Base-by-base conservation (phyloP, 352 stramenopile genomes). In the Thalassiosira exigua region DNA sequence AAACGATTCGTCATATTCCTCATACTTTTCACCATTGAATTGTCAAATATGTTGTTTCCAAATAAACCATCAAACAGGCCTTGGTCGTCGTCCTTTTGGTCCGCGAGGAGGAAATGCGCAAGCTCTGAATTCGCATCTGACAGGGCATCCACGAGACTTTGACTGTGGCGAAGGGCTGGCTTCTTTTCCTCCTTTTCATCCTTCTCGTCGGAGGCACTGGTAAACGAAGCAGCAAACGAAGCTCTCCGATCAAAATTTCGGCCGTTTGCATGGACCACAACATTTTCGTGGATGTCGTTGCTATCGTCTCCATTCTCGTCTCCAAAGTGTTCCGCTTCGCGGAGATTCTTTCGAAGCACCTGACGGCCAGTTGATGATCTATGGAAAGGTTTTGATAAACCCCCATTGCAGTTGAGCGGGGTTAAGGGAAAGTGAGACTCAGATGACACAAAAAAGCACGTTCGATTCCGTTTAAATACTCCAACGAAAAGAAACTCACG, bases 61-160 rank as follows among this genome's bases (percentile, higher is more conserved):
- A 53, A 53, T 21, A 53, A 22, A 53, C 44, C 44, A 53, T 53
- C 11, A 19, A 56, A 56, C n/a, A 56, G 9, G 5, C 46, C 46
- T 12, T 39, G 7, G 11, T 59, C 51, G 11, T 59, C 51, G 11
- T 59, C 51, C 22, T 59, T 4, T 14, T 48, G 12, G 30, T 65
- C 29, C 4, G 36, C 19, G 56, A 69, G 29, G 19, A 69, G 59
- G 21, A 69, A 69, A 3, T 24, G 12, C 42, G 59, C 59, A 4
- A 69, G 42, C 59, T 69, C 59, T 22, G 59, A 69, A 22, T 69
- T 61, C 17, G 36, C n/a, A 41, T 69, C 24, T 4, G 19, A 11
- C 3, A 69, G 42, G 39, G 7, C 59, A 22, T 69, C 19, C 11
- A 69, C 27, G 56, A 65, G 36, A 44, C 7, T 44, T 14, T 14